Evolutionary conservation across 306 rosid genomes (phyloP), one percentile per base, ranked within the genome.

Genomic region (Alnus rubra): DNA sequence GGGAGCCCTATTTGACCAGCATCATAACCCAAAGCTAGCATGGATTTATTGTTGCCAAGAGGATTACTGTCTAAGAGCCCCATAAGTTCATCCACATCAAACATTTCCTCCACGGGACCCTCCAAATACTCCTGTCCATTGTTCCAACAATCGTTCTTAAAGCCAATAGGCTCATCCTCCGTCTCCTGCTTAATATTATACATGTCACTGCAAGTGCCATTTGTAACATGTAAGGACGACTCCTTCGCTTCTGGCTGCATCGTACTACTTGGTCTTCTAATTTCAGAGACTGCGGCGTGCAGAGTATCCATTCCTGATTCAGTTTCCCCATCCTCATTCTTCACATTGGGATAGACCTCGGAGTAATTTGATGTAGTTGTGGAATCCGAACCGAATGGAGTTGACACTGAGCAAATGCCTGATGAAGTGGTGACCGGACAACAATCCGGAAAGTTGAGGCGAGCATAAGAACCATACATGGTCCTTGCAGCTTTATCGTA

Each of bases 401-500:
- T 87, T 3, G 83, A 82, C 13, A 52, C 80, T 0, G 97, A 86
- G 50, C 90, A 87, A 76, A 73, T 52, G 62, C 88, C 82, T 7
- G 90, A 85, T 2, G 79, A 77, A 10, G 87, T 77, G 5, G 84
- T 63, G 1, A 77, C 78, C 0, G 82, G 18, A 1, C 77, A 85
- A 44, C 77, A 78, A 1, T 76, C 92, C 18, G 97, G 94, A 19
- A 90, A 91, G 68, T 96, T 96, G 35, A 96, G 92, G 14, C 98
- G 94, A 2, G 99, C 99, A 70, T 42, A 39, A 3, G 87, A 53
- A 67, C 98, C 99, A 73, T 93, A 96, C 97, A 96, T 93, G 19
- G 94, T 88, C 79, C 92, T 88, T 0, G 99, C 98, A 77, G 99
- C 99, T 59, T 93, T 95, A 73, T 96, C 99, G 75, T 96, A 90